Conservation (phyloP, 2,329 filamentous ascomycete species). For the Chaetomium sp. region DNA sequence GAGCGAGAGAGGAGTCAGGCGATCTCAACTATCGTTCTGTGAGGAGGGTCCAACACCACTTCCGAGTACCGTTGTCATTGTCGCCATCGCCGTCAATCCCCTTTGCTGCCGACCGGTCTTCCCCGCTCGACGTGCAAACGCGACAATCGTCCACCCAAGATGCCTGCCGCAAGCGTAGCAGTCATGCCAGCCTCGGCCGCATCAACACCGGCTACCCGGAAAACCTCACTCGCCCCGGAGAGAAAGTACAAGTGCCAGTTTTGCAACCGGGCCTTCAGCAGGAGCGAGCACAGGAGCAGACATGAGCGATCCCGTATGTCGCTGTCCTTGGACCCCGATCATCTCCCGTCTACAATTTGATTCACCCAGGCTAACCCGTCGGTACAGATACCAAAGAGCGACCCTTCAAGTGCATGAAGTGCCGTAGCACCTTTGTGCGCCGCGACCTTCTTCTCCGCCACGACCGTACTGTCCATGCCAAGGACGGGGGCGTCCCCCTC, state of each 20-base stretch:
- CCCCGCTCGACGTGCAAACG: slow-evolving; percentile 33
- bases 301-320: slow-evolving; percentile 97
- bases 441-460: slow-evolving; percentile 94
- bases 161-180: slow-evolving; percentile 72
- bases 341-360: slow-evolving; percentile 5
- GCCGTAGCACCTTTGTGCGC: slow-evolving; percentile 95
- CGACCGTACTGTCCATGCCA: slow-evolving; percentile 97
- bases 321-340: slow-evolving; percentile 12
- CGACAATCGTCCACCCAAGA: slow-evolving; percentile 51
- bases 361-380: slow-evolving; percentile 17
- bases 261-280: slow-evolving; percentile 94
- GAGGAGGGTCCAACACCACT: slow-evolving; percentile 40
- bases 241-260: slow-evolving; percentile 99
- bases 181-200: slow-evolving; percentile 64
- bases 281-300: slow-evolving; percentile 94
- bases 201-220: slow-evolving; percentile 73
- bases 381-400: slow-evolving; percentile 93
- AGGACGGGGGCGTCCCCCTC: slow-evolving; percentile 91
- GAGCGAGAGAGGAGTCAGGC: slow-evolving; percentile 58
- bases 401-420: slow-evolving; percentile 98
- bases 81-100: slow-evolving; percentile 38
- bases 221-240: slow-evolving; percentile 77
- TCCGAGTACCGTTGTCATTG: slow-evolving; percentile 41
- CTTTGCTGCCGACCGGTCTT: slow-evolving; percentile 26
- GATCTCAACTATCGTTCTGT: slow-evolving; percentile 64